Conservation (phyloP, 352 stramenopile genomes). For the Globisporangium middletonii region DNA sequence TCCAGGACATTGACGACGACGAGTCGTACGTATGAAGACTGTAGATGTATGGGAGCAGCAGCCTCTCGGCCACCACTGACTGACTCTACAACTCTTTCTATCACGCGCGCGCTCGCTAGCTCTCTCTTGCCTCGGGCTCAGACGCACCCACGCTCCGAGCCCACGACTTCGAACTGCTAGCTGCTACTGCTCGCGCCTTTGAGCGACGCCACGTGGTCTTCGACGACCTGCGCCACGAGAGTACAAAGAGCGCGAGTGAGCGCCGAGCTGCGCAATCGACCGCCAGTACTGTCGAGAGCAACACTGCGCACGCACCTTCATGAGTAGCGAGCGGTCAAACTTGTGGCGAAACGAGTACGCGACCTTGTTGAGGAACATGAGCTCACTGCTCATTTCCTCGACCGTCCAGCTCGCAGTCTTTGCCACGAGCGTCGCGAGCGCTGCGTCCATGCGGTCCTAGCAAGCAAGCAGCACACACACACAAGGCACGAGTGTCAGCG, state of each 20-base stretch:
- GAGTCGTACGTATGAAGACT: too few relatives aligned
- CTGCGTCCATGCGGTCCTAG: conserved; percentile 45
- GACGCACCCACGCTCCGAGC: too few relatives aligned
- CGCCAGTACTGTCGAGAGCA: background rate
- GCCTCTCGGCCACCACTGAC: too few relatives aligned
- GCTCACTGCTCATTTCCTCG: conserved; percentile 63
- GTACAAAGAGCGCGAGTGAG: background rate
- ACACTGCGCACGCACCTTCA: conserved; percentile 33
- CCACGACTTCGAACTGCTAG: background rate
- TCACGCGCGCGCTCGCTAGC: too few relatives aligned
- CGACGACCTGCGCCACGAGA: background rate
- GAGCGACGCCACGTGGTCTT: conserved; percentile 8
- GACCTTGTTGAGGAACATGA: conserved; percentile 65
- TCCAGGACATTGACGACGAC: too few relatives aligned
- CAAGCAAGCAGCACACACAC: background rate
- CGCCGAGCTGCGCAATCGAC: background rate
- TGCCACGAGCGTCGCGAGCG: conserved; percentile 42
- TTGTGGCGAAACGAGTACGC: conserved; percentile 54
- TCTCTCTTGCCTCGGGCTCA: too few relatives aligned
- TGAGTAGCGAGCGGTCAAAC: conserved; percentile 59
- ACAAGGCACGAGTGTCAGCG: conserved; percentile 1
- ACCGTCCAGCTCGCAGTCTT: conserved; percentile 67
- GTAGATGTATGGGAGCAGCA: too few relatives aligned
- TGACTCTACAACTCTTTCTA: too few relatives aligned
- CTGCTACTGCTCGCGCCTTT: background rate